Conservation (phyloP, 345 rosid species). For the Eucalyptus pauciflora region DNA sequence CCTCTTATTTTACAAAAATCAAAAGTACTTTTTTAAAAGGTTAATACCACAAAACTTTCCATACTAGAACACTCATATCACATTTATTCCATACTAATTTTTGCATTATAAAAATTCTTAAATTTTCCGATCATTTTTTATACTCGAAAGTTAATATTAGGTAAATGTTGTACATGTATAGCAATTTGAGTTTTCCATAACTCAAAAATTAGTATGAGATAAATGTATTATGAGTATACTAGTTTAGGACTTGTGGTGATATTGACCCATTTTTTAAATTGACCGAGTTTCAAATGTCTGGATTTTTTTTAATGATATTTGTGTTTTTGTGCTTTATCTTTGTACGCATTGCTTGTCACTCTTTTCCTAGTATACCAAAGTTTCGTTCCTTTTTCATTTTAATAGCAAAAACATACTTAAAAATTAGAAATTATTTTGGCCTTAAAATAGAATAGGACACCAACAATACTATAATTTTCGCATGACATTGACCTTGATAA, state of each 20-base stretch:
- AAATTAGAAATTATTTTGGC: background rate
- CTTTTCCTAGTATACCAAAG: conserved; percentile 1
- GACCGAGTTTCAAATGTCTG: background rate
- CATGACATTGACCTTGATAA: background rate
- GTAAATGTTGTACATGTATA: background rate
- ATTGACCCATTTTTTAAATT: background rate
- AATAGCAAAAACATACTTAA: background rate
- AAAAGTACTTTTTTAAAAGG: background rate
- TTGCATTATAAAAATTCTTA: background rate
- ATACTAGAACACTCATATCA: background rate
- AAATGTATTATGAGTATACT: background rate
- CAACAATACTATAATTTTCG: background rate
- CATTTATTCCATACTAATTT: background rate
- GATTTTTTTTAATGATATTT: background rate
- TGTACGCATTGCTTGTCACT: background rate
- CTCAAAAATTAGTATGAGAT: background rate
- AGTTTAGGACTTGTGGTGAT: background rate
- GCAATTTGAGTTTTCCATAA: background rate
- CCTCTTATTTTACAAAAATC: background rate
- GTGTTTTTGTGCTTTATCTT: background rate
- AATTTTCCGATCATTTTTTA: background rate
- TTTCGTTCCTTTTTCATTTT: background rate
- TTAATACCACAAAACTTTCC: background rate
- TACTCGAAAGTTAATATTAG: background rate
- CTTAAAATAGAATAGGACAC: background rate